Conservation (phyloP, 2,329 filamentous ascomycete species). For the Cordyceps javanica region DNA sequence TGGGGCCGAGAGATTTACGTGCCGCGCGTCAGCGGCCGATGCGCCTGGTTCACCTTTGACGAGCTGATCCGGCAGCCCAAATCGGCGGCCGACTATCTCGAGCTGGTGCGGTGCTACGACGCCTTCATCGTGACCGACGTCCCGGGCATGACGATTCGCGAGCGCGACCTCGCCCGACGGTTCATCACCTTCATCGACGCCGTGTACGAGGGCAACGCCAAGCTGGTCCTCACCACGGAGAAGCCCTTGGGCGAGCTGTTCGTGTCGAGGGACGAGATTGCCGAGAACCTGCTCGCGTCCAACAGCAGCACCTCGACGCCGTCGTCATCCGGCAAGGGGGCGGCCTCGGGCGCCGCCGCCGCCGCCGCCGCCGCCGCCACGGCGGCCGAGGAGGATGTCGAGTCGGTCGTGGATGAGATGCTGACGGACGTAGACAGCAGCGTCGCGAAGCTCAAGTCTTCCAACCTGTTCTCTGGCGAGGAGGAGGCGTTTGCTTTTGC, state of each 20-base stretch:
- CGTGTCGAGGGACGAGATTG: slow-evolving; percentile 64
- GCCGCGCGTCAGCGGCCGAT: slow-evolving; percentile 78
- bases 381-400: slow-evolving; percentile 36
- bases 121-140: slow-evolving; percentile 89
- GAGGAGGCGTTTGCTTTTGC: slow-evolving; percentile 97
- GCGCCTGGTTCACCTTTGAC: slow-evolving; percentile 87
- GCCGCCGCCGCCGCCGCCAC: slow-evolving; percentile 1
- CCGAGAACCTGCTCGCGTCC: slow-evolving; percentile 48
- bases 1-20: slow-evolving; percentile 91
- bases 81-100: slow-evolving; percentile 90
- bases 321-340: neutral
- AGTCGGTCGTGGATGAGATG: slow-evolving; percentile 68
- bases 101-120: slow-evolving; percentile 83
- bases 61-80: slow-evolving; percentile 85
- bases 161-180: slow-evolving; percentile 79
- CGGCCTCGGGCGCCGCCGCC: neutral
- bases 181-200: slow-evolving; percentile 99
- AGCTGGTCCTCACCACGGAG: slow-evolving; percentile 85
- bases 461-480: slow-evolving; percentile 83
- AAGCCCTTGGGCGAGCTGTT: slow-evolving; percentile 84
- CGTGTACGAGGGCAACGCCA: slow-evolving; percentile 88
- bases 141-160: slow-evolving; percentile 81
- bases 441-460: slow-evolving; percentile 77
- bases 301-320: slow-evolving; percentile 25
- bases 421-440: slow-evolving; percentile 86